phyloP scores from a whole-genome alignment of 129 eudicot species.

The Mikania micrantha region DNA sequence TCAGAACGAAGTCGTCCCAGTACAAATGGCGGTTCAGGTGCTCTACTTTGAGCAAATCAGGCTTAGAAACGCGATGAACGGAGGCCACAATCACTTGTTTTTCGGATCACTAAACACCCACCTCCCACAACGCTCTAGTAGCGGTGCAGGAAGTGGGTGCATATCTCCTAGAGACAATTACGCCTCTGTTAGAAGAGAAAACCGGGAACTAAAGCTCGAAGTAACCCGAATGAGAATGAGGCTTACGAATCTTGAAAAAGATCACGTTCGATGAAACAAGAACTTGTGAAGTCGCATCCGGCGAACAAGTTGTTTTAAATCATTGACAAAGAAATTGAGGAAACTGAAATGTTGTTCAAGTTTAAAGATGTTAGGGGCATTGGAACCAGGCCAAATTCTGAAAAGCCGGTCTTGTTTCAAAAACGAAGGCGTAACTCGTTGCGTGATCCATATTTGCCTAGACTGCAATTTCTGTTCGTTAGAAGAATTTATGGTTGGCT shows the following conservation, averaged over 20 bases:
- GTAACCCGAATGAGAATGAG: slow-evolving; percentile 99
- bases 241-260: slow-evolving; percentile 91
- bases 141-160: slow-evolving; percentile 97
- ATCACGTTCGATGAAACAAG: slow-evolving; percentile 97
- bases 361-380: slow-evolving; percentile 40
- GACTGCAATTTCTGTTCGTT: neutral
- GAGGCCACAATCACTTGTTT: slow-evolving; percentile 66
- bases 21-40: slow-evolving; percentile 98
- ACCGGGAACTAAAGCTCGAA: slow-evolving; percentile 88
- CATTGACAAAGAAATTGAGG: slow-evolving; percentile 66
- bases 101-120: slow-evolving; percentile 63
- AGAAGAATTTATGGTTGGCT: no score
- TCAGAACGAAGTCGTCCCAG: slow-evolving; percentile 86
- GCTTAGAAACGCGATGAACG: slow-evolving; percentile 88
- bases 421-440: slow-evolving; percentile 70
- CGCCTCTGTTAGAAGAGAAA: slow-evolving; percentile 95
- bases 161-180: slow-evolving; percentile 95
- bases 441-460: slow-evolving; percentile 32
- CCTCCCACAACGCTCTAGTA: slow-evolving; percentile 80
- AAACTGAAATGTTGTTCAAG: slow-evolving; percentile 58
- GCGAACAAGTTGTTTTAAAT: slow-evolving; percentile 74
- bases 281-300: slow-evolving; percentile 71
- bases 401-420: slow-evolving; percentile 58
- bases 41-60: slow-evolving; percentile 95
- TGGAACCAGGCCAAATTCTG: slow-evolving; percentile 48